These are phyloP conservation scores for Penicillium steckii DNA, from an alignment of 495 filamentous ascomycete genomes.

Conservation along the genomic window DNA sequence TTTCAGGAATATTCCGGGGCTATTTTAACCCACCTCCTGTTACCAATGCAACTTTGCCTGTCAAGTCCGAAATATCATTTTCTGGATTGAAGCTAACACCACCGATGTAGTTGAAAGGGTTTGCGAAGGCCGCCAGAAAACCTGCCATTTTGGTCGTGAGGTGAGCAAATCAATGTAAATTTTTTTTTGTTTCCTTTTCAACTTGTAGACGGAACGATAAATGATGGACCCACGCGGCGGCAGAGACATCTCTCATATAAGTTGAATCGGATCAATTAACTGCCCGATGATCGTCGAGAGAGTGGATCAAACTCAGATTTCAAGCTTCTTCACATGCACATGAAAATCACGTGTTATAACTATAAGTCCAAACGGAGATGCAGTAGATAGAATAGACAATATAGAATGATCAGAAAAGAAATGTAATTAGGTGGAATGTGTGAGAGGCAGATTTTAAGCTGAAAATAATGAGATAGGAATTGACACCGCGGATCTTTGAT, in stretches of 20 bases:
- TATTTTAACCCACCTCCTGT: conserved; percentile 51
- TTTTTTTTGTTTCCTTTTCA: too few species aligned
- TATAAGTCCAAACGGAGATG: too few species aligned
- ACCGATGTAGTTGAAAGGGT: conserved; percentile 27
- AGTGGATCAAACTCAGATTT: background rate
- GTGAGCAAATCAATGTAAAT: too few species aligned
- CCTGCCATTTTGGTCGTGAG: conserved; percentile 13
- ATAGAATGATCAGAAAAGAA: background rate
- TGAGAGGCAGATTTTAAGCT: too few species aligned
- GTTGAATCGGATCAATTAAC: background rate
- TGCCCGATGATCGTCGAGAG: background rate
- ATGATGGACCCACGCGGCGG: background rate
- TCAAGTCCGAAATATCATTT: conserved; percentile 51
- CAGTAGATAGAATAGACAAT: too few species aligned
- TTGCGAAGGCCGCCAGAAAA: conserved; percentile 20
- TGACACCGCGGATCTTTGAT: too few species aligned
- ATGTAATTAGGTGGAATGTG: too few species aligned
- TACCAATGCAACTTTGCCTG: conserved; percentile 52
- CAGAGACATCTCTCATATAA: background rate
- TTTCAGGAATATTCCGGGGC: background rate
- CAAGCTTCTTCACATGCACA: background rate
- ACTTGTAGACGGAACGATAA: background rate
- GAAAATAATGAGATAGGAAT: too few species aligned
- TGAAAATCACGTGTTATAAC: background rate
- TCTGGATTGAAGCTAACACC: conserved; percentile 36